Evolutionary conservation across 1,284 basidiomycete species (phyloP), one percentile per base, ranked within the genome.

Genomic region (Boletus mariae): DNA sequence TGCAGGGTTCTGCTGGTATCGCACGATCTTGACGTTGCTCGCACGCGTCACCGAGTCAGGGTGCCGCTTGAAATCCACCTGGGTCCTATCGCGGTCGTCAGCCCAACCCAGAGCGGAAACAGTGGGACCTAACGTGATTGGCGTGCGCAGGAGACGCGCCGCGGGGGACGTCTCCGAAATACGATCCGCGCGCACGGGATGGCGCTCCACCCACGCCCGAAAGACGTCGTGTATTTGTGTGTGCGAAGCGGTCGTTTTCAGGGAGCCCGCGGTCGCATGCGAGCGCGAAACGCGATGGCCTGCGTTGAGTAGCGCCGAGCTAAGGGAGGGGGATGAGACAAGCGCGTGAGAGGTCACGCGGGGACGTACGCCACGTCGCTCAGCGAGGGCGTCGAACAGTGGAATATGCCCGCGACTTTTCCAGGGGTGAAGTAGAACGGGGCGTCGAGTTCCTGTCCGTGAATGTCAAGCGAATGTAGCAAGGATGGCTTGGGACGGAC

Each of bases 401-500:
- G n/a, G n/a, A n/a, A n/a, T 57, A 84, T 79, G 52, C 93, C 86
- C 0, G 92, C 80, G 3, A 98, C 72, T 65, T 83, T 88, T 29
- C 85, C 80, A 0, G 94, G 92, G 0, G 93, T 94, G 67, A 98
- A 98, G 74, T 94, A 99, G 73, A 98, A 98, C 0, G 88, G 87
- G 5, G 76, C 74, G 12, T 82, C 73, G 10, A 96, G 73, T 75
- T 96, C 93, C 92, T n/a, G n/a, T n/a, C n/a, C n/a, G n/a, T n/a
- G n/a, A n/a, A n/a, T n/a, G n/a, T n/a, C n/a, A n/a, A 96, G 57
- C 17, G 17, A 20, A 4, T 12, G 26, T 3, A 5, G 28, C 2
- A 6, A 5, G n/a, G 9, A 23, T 12, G 25, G 34, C 32, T 31
- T 17, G 20, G 44, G 17, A 69, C 80, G 50, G 48, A 92, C 95